Percentiles rank a stretch among this genome's conserved stretches.
These are phyloP conservation scores for Geotrichum klebahnii DNA, from an alignment of 1,139 yeast genomes.

Conservation along the genomic window DNA sequence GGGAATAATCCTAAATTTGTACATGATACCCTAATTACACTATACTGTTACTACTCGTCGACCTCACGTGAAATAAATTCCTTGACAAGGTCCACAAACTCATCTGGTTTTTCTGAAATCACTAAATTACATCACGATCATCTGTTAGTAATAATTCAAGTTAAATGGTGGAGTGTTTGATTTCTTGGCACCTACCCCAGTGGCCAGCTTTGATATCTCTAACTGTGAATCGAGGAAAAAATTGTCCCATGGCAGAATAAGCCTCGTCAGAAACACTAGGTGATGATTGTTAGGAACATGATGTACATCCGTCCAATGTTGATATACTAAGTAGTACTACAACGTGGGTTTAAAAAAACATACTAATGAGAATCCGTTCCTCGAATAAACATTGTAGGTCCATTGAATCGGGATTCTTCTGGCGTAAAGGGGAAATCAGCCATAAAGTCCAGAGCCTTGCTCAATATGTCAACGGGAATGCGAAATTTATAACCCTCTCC, in stretches of 20 bases:
- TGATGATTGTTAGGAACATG: not conserved
- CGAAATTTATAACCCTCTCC: slow-evolving; percentile 39
- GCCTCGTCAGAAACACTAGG: slow-evolving; percentile 72
- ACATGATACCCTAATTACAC: not conserved
- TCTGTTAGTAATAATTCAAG: not conserved
- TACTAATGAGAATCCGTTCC: slow-evolving; percentile 68
- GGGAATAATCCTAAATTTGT: not conserved
- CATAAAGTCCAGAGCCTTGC: slow-evolving; percentile 58
- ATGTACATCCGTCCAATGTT: not conserved
- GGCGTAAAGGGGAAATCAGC: slow-evolving; percentile 76
- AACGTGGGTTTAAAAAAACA: slow-evolving; percentile 19
- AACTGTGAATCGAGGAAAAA: slow-evolving; percentile 73
- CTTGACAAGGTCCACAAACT: slow-evolving; percentile 24
- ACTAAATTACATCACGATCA: slow-evolving; percentile 16
- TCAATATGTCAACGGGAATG: slow-evolving; percentile 67
- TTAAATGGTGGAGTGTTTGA: no score
- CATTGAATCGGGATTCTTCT: slow-evolving; percentile 53
- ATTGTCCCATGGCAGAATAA: slow-evolving; percentile 66
- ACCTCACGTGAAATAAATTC: slow-evolving; percentile 20
- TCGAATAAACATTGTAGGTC: slow-evolving; percentile 74
- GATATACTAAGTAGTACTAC: not conserved
- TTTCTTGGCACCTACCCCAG: slow-evolving; percentile 48
- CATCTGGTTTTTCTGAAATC: slow-evolving; percentile 33
- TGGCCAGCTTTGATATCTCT: slow-evolving; percentile 82
- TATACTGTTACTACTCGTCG: slow-evolving; percentile 11